phyloP scores from a whole-genome alignment of 139 green algal species.

The Chlorella vulgaris region DNA sequence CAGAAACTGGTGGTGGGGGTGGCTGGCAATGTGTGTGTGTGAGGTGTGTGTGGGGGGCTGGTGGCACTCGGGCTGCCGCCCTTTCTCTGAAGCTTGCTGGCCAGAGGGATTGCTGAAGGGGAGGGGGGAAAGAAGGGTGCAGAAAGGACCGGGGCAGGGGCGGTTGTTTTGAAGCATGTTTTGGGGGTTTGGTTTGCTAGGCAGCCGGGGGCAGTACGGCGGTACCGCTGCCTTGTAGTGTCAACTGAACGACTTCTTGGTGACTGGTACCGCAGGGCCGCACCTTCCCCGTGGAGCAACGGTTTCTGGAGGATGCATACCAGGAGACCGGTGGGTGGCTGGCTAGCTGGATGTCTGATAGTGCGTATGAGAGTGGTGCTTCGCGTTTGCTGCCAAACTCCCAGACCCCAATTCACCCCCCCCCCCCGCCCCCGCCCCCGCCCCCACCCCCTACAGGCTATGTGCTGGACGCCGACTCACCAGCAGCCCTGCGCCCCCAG shows the following conservation, averaged over 20 bases:
- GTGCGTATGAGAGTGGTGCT: background rate
- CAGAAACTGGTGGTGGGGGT: too few relatives aligned
- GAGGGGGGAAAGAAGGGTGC: background rate
- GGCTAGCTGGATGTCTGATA: background rate
- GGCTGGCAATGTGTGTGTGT: background rate
- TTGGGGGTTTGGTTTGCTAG: background rate
- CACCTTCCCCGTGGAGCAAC: constrained; percentile 88
- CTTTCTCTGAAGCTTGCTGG: too few relatives aligned
- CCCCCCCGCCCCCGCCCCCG: background rate
- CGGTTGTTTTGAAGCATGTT: background rate
- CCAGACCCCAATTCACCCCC: background rate
- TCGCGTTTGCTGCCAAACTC: background rate
- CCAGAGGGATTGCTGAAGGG: too few relatives aligned
- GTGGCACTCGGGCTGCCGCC: too few relatives aligned
- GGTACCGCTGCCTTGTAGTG: too few relatives aligned
- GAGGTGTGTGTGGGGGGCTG: background rate
- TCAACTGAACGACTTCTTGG: background rate
- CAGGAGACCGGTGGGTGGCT: constrained; percentile 47
- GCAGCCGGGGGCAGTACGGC: background rate
- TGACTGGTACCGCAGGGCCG: constrained; percentile 59
- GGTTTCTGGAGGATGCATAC: constrained; percentile 93
- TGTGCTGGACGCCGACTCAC: constrained; percentile 54
- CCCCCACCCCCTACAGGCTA: constrained; percentile 40
- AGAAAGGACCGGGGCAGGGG: background rate
- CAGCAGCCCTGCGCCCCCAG: constrained; percentile 51